Evolutionary conservation across 2,329 filamentous ascomycete species (phyloP).

Genomic region (Diaporthe citrichinensis): DNA sequence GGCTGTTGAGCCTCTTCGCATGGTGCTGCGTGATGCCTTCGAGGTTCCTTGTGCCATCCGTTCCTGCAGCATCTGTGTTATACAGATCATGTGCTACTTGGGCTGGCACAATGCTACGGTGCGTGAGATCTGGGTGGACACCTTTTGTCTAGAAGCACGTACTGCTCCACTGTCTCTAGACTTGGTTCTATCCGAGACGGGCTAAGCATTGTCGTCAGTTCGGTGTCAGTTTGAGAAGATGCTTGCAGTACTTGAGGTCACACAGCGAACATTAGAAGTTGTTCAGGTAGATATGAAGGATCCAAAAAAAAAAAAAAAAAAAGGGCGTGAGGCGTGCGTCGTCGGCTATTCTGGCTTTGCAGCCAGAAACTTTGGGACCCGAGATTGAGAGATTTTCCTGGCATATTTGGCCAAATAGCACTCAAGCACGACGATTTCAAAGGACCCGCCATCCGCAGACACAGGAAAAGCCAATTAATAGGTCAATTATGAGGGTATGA

Average conservation of each 20-base stretch:
- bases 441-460: too few species aligned
- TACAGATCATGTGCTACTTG: slow-evolving; percentile 9
- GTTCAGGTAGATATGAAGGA: background rate
- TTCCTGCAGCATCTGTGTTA: slow-evolving; percentile 20
- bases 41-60: background rate
- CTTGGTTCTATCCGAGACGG: background rate
- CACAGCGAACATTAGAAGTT: background rate
- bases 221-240: background rate
- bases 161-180: background rate
- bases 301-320: too few species aligned
- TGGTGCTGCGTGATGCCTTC: background rate
- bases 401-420: background rate
- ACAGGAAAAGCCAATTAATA: background rate
- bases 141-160: background rate
- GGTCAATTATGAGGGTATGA: background rate
- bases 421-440: background rate
- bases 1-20: background rate
- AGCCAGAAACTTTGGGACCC: background rate
- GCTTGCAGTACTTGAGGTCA: background rate
- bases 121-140: background rate
- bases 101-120: background rate
- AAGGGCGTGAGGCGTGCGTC: background rate
- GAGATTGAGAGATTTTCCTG: background rate
- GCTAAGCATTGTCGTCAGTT: background rate
- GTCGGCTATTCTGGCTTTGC: background rate